Conservation (phyloP, 306 rosid genomes). For the Castanospermum australe region DNA sequence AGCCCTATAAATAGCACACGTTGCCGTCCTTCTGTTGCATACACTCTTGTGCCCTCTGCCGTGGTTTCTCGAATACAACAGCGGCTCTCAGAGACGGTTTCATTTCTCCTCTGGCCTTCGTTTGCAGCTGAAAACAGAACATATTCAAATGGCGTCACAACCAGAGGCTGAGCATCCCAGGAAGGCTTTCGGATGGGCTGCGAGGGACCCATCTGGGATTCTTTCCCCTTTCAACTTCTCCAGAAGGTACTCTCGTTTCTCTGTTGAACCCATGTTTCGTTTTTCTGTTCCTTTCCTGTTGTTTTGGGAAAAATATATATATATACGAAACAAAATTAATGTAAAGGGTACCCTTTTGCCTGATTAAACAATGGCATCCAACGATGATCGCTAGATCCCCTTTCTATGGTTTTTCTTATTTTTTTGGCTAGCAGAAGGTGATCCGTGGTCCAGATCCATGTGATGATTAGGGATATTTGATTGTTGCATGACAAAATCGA, state of each 20-base stretch:
- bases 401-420: too few relatives aligned
- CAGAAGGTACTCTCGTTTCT: slow-evolving; percentile 25
- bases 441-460: not conserved
- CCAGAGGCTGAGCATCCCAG: slow-evolving; percentile 35
- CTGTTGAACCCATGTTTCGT: too few relatives aligned
- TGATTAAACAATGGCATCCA: too few relatives aligned
- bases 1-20: too few relatives aligned
- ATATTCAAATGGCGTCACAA: slow-evolving; percentile 18
- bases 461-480: not conserved
- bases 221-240: slow-evolving; percentile 58
- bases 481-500: not conserved
- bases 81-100: not conserved
- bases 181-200: slow-evolving; percentile 52
- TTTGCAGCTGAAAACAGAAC: not conserved
- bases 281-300: not conserved
- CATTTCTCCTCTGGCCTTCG: not conserved
- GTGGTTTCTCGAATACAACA: too few relatives aligned
- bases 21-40: too few relatives aligned
- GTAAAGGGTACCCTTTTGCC: too few relatives aligned
- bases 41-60: too few relatives aligned
- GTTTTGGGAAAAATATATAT: not conserved
- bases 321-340: too few relatives aligned
- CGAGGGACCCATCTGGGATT: slow-evolving; percentile 36
- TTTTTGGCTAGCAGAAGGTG: not conserved
- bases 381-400: too few relatives aligned